Evolutionary conservation across 2,329 filamentous ascomycete species (phyloP).

Genomic region (Aspergillus neoniger): DNA sequence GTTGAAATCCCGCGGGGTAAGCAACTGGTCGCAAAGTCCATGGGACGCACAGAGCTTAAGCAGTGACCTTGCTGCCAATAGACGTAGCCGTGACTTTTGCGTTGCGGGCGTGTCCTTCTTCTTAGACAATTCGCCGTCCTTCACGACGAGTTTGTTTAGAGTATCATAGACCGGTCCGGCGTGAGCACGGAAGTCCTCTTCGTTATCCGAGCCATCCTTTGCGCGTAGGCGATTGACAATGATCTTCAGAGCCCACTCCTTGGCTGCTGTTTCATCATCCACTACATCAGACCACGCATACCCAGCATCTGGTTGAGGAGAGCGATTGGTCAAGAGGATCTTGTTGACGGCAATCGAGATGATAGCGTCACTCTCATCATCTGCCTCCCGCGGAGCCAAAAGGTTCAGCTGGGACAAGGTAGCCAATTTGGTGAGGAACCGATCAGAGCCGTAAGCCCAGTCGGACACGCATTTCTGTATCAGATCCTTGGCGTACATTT

Average conservation of each 20-base stretch:
- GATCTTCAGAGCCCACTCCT: constrained; percentile 79
- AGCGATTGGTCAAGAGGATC: constrained; percentile 70
- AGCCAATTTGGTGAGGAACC: constrained; percentile 66
- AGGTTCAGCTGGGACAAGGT: constrained; percentile 69
- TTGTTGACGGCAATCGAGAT: constrained; percentile 74
- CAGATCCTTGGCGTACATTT: constrained; percentile 83
- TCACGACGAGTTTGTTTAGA: constrained; percentile 72
- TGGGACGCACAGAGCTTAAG: constrained; percentile 82
- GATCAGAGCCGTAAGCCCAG: constrained; percentile 70
- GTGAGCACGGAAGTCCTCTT: constrained; percentile 50
- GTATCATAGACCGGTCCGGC: constrained; percentile 74
- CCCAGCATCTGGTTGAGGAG: constrained; percentile 53
- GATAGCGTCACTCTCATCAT: constrained; percentile 74
- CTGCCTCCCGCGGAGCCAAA: constrained; percentile 69
- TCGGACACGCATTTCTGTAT: constrained; percentile 73
- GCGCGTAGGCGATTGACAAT: constrained; percentile 82
- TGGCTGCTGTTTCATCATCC: constrained; percentile 80
- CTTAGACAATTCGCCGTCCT: constrained; percentile 79
- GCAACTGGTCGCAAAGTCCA: constrained; percentile 69
- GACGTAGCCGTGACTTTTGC: constrained; percentile 77
- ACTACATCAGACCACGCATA: constrained; percentile 70
- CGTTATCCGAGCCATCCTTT: constrained; percentile 52
- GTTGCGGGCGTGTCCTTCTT: constrained; percentile 71
- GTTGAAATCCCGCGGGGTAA: constrained; percentile 76
- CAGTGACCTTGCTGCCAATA: constrained; percentile 76